These are phyloP conservation scores for Blastobotrys buckinghamii DNA, from an alignment of 1,139 yeast species.

Conservation along the genomic window DNA sequence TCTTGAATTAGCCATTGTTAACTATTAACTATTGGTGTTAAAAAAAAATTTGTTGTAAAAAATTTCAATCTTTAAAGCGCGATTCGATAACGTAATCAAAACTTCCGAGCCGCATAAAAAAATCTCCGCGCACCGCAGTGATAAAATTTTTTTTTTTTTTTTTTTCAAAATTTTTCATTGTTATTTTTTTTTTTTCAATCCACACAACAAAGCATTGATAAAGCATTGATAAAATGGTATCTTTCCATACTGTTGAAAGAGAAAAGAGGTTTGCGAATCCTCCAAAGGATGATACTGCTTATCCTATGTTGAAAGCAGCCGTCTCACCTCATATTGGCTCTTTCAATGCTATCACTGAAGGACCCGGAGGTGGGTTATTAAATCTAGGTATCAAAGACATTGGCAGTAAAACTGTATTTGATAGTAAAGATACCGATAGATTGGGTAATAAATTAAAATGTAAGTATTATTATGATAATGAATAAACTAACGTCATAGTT, in stretches of 20 bases:
- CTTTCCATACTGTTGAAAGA: conserved; percentile 82
- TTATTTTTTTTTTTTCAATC: background rate
- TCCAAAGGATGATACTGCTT: conserved; percentile 78
- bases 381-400: conserved; percentile 85
- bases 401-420: conserved; percentile 80
- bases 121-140: background rate
- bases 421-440: conserved; percentile 60
- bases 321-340: conserved; percentile 95
- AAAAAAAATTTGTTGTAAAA: too few species aligned
- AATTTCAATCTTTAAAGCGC: too few species aligned
- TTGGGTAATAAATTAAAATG: conserved; percentile 71
- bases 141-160: conserved; percentile 2
- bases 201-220: too few species aligned
- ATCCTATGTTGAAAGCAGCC: conserved; percentile 78
- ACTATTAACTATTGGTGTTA: background rate
- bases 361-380: conserved; percentile 66
- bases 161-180: background rate
- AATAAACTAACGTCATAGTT: conserved; percentile 30
- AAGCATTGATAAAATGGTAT: conserved; percentile 25
- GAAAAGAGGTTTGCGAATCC: conserved; percentile 83
- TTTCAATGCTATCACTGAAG: conserved; percentile 89
- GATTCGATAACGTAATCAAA: too few species aligned
- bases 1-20: conserved; percentile 52
- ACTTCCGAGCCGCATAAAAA: background rate
- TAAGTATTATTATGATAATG: conserved; percentile 15